Evolutionary conservation across 2,329 filamentous ascomycete species (phyloP).

Genomic region (Dactylellina haptotyla): DNA sequence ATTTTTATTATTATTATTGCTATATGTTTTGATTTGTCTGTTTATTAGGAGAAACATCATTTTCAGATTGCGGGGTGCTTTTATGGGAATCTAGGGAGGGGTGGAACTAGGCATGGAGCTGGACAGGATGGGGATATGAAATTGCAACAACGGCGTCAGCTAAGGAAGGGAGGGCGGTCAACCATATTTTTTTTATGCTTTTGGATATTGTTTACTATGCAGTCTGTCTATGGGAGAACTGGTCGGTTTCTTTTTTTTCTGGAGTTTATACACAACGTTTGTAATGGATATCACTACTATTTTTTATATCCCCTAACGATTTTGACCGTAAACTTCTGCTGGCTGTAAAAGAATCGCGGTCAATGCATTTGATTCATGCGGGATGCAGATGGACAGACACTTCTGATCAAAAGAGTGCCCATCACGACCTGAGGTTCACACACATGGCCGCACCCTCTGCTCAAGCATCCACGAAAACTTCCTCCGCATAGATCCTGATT

Average conservation of each 20-base stretch:
- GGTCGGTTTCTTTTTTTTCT: conserved; percentile 27
- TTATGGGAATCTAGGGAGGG: conserved; percentile 40
- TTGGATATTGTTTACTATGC: conserved; percentile 28
- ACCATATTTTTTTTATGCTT: conserved; percentile 51
- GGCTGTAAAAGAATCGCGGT: too few species aligned
- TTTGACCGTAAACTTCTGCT: too few species aligned
- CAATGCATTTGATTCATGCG: too few species aligned
- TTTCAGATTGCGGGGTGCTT: conserved; percentile 39
- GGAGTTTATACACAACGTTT: conserved; percentile 35
- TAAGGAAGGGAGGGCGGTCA: conserved; percentile 27
- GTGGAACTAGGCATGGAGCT: conserved; percentile 13
- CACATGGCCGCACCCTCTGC: too few species aligned
- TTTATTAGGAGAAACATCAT: too few species aligned
- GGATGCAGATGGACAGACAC: too few species aligned
- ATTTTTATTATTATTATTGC: conserved; percentile 37
- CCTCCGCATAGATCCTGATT: conserved; percentile 3
- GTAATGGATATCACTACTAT: conserved; percentile 29
- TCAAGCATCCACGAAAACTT: too few species aligned
- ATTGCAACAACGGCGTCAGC: conserved; percentile 27
- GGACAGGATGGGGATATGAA: conserved; percentile 13
- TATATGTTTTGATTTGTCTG: conserved; percentile 27
- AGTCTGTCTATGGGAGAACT: conserved; percentile 40
- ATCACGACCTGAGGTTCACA: too few species aligned
- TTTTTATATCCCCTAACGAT: too few species aligned
- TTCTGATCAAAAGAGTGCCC: too few species aligned